phyloP scores from a whole-genome alignment of 768 basidiomycete species.

The Pleurotus cornucopiae region DNA sequence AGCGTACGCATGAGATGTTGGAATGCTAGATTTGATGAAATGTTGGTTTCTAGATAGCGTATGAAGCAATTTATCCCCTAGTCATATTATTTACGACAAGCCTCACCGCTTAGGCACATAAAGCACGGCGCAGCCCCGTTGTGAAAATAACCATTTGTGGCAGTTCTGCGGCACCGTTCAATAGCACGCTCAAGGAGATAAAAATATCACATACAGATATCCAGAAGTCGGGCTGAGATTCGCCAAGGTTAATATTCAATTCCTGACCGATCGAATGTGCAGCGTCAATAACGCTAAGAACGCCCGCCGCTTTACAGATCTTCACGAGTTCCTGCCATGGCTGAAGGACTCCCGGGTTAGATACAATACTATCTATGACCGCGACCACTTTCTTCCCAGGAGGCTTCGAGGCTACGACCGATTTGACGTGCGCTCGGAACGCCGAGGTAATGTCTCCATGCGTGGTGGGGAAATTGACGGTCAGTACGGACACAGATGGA shows the following conservation, averaged over 20 bases:
- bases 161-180: slow-evolving; percentile 48
- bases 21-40: slow-evolving; percentile 52
- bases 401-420: background rate
- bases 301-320: slow-evolving; percentile 58
- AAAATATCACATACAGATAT: slow-evolving; percentile 47
- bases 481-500: slow-evolving; percentile 40
- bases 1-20: slow-evolving; percentile 48
- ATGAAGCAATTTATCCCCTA: background rate
- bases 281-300: slow-evolving; percentile 71
- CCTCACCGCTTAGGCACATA: slow-evolving; percentile 64
- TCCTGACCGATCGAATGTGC: slow-evolving; percentile 84
- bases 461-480: slow-evolving; percentile 43
- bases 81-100: background rate
- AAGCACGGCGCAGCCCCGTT: slow-evolving; percentile 65
- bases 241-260: slow-evolving; percentile 52
- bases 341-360: slow-evolving; percentile 61
- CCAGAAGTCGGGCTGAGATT: slow-evolving; percentile 71
- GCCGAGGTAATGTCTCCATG: slow-evolving; percentile 38
- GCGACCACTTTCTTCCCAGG: slow-evolving; percentile 47
- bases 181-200: background rate
- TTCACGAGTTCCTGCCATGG: slow-evolving; percentile 76
- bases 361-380: slow-evolving; percentile 64
- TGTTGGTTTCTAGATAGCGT: slow-evolving; percentile 51
- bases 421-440: slow-evolving; percentile 16
- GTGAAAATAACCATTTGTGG: slow-evolving; percentile 81